A percentile compares a stretch with the other conserved stretches of the same genome.
Conservation (phyloP, 192 early-diverging fungal species). For the Geosiphon pyriformis region DNA sequence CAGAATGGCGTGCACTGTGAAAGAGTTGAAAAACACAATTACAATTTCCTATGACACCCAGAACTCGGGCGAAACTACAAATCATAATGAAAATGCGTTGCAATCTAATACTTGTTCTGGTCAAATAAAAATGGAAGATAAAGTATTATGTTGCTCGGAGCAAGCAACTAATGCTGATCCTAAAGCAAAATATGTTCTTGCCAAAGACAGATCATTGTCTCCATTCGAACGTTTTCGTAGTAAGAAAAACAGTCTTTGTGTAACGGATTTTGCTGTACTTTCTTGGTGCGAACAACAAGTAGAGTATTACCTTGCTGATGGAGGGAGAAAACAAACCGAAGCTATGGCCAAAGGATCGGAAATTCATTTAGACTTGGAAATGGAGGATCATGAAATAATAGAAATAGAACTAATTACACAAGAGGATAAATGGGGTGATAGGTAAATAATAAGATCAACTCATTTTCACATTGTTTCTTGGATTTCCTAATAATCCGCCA, state of each 20-base stretch:
- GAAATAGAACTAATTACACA: background rate
- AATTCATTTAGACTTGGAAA: constrained; percentile 10
- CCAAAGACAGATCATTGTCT: too few species aligned
- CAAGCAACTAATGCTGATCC: too few species aligned
- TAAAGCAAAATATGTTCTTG: too few species aligned
- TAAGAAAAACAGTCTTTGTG: constrained; percentile 5
- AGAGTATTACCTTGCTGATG: background rate
- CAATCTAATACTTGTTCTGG: too few species aligned
- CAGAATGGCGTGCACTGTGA: too few species aligned
- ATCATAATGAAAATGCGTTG: too few species aligned
- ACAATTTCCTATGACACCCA: too few species aligned
- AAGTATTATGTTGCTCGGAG: too few species aligned
- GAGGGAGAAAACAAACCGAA: constrained; percentile 2
- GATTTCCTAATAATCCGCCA: background rate
- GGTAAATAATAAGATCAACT: background rate
- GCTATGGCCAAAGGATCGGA: constrained; percentile 2
- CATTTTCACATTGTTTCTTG: background rate
- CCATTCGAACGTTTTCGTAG: constrained; percentile 4
- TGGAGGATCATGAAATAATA: constrained; percentile 11
- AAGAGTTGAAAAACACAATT: too few species aligned
- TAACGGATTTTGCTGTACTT: constrained; percentile 14
- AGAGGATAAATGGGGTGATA: constrained; percentile 17
- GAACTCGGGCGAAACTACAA: too few species aligned
- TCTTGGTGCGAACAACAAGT: constrained; percentile 18
- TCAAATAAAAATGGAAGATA: too few species aligned